Conservation (phyloP, 345 rosid genomes). For the Populus deltoides region DNA sequence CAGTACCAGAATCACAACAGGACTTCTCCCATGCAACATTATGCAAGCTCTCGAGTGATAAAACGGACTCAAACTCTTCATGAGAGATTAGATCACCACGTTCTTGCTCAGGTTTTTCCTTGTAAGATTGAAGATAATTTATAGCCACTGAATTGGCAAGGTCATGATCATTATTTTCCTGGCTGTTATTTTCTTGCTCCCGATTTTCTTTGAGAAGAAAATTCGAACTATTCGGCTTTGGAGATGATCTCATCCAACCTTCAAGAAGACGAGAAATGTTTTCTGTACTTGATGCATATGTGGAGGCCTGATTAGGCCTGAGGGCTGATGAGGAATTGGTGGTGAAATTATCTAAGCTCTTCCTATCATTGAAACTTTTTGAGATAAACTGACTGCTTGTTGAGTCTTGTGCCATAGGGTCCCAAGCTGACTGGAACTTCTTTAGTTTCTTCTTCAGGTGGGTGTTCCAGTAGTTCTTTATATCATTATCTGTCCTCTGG, state of each 20-base stretch:
- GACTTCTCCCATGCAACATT: constrained; percentile 45
- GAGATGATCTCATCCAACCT: constrained; percentile 84
- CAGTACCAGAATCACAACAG: constrained; percentile 15
- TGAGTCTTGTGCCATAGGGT: constrained; percentile 32
- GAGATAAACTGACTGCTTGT: constrained; percentile 14
- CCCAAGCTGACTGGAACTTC: constrained; percentile 50
- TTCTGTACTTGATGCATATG: constrained; percentile 89
- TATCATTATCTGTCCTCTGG: constrained; percentile 91
- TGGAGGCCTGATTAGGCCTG: constrained; percentile 24
- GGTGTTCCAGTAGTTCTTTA: constrained; percentile 99
- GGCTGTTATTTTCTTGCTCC: neutral
- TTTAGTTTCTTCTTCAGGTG: constrained; percentile 96
- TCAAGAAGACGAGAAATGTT: constrained; percentile 87
- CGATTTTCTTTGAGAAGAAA: neutral
- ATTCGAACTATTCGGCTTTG: constrained; percentile 26
- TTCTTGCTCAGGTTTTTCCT: constrained; percentile 40
- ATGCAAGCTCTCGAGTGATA: constrained; percentile 53
- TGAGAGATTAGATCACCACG: constrained; percentile 39
- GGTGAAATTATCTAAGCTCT: constrained; percentile 24
- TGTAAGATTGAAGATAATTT: constrained; percentile 17
- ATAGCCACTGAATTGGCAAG: constrained; percentile 18
- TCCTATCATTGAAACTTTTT: constrained; percentile 22
- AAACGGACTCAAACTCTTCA: constrained; percentile 57
- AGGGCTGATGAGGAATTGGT: constrained; percentile 19
- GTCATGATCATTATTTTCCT: constrained; percentile 1